Base-by-base conservation (phyloP, 1,284 basidiomycete species). In the Ustilago crameri region DNA sequence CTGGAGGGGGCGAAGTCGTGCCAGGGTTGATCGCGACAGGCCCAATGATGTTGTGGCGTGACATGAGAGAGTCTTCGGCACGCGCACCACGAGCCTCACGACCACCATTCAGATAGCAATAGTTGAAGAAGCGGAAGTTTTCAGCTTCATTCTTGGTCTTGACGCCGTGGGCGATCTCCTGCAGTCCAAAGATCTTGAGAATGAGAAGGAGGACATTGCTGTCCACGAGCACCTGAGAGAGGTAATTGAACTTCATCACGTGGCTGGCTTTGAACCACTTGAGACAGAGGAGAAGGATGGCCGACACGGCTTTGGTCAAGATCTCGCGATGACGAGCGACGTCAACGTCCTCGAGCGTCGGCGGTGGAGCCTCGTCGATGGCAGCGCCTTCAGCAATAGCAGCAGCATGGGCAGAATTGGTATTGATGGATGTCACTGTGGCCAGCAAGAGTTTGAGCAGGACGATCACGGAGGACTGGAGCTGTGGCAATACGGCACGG, bases 171-270 rank as follows among this genome's bases (percentile, higher is more conserved):
- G 91, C 88, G 5, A 96, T 90, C 81, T 98, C 96, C 83, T 95
- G 93, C 71, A 98, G 84, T 12, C 95, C 94, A 84, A 98, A 98
- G 90, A 98, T 96, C 87, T 98, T 98, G 79, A 98, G 86, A 51
- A 98, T 93, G 24, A 98, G 87, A 32, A 98, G 86, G 4, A 98
- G 85, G 80, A 94, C 96, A 81, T 98, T 98, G 20, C 93, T 95
- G 80, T 98, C 96, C 48, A 98, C 89, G 9, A 99, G 86, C 24
- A 95, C 88, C 84, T 96, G 95, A 8, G 93, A 93, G 30, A 99
- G 87, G 84, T 97, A 93, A 84, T 98, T 95, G 83, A 97, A 98
- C 83, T 98, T 98, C 91, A 99, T 95, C 30, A 91, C 90, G 85
- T 98, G 80, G 40, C 74, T 78, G 20, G 92, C 92, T 84, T 98